Evolutionary conservation across 148 eudicot genomes (phyloP).

Genomic region (Mesembryanthemum crystallinum): DNA sequence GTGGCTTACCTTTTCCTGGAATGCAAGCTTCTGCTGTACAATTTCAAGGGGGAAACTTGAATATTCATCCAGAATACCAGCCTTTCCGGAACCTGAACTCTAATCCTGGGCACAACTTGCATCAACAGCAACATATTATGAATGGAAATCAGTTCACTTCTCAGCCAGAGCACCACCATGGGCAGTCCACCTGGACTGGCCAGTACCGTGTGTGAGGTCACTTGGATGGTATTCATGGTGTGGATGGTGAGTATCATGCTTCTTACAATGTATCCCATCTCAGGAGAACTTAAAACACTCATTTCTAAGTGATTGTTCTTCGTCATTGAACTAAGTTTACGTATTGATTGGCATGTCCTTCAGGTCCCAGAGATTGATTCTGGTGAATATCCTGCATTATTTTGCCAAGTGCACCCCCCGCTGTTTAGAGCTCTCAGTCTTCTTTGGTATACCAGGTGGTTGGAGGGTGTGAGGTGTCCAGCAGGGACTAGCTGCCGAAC

Average conservation of each 20-base stretch:
- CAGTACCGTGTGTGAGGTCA: slow-evolving; percentile 46
- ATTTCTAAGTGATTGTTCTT: neutral
- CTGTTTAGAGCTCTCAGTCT: slow-evolving; percentile 36
- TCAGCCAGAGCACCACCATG: slow-evolving; percentile 41
- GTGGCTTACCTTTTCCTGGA: slow-evolving; percentile 58
- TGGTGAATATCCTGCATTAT: slow-evolving; percentile 38
- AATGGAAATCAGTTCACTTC: slow-evolving; percentile 40
- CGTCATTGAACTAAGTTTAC: slow-evolving; percentile 3
- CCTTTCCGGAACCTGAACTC: slow-evolving; percentile 33
- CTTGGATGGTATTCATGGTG: slow-evolving; percentile 17
- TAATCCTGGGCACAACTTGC: slow-evolving; percentile 29
- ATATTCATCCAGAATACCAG: slow-evolving; percentile 35
- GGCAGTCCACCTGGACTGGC: slow-evolving; percentile 51
- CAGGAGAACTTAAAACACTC: neutral
- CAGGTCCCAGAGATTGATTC: slow-evolving; percentile 36
- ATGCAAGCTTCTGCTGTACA: slow-evolving; percentile 40
- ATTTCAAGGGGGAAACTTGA: slow-evolving; percentile 36
- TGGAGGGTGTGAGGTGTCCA: slow-evolving; percentile 40
- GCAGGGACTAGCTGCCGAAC: slow-evolving; percentile 43
- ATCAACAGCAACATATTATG: slow-evolving; percentile 37
- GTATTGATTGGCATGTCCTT: slow-evolving; percentile 14
- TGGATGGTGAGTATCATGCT: slow-evolving; percentile 32
- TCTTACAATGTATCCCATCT: neutral
- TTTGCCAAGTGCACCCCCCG: slow-evolving; percentile 35
- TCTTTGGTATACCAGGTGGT: slow-evolving; percentile 41